Evolutionary conservation across 148 eudicot species (phyloP), one percentile per base, ranked within the genome.

Genomic region (Talinum fruticosum): DNA sequence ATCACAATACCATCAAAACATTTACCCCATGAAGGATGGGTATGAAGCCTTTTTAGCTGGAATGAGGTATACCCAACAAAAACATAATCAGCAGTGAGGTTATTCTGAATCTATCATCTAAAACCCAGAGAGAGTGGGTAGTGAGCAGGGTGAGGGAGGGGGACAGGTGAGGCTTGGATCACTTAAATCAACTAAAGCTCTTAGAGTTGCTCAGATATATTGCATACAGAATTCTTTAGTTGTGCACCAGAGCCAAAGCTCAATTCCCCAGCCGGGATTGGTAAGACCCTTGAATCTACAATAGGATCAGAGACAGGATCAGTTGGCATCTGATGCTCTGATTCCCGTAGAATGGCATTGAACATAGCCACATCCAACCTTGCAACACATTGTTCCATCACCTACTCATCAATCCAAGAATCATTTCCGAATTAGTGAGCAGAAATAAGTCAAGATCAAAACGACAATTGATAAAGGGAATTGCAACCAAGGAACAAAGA

Each of bases 241-340:
- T 90, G 98, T 69, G 98, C 98, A 77, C 98, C 98, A 76, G 98
- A 92, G 59, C 97, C 96, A 71, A 95, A 95, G 77, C 98, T 95
- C 86, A 92, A 91, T 59, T 95, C 92, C 36, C 97, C 98, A 37
- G 97, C 97, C 59, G 94, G 97, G 79, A 95, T 92, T 33, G 98
- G 98, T 80, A 95, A 81, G 79, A 90, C 97, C 77, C 83, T 85
- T 54, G 97, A 84, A 80, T 95, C 98, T 75, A 91, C 83, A 53
- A 95, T 88, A 64, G 98, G 97, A 84, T 95, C 97, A 30, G 98
- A 95, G 34, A 95, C 88, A 30, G 98, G 97, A 88, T 95, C 97
- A 6, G 96, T 90, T 61, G 97, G 98, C 54, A 92, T 90, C 86
- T 95, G 93, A 77, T 88, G 82, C 16, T 87, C 93, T 16, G 98